phyloP scores from a whole-genome alignment of 192 early-diverging fungal species.

The Backusella parvicylindrica region DNA sequence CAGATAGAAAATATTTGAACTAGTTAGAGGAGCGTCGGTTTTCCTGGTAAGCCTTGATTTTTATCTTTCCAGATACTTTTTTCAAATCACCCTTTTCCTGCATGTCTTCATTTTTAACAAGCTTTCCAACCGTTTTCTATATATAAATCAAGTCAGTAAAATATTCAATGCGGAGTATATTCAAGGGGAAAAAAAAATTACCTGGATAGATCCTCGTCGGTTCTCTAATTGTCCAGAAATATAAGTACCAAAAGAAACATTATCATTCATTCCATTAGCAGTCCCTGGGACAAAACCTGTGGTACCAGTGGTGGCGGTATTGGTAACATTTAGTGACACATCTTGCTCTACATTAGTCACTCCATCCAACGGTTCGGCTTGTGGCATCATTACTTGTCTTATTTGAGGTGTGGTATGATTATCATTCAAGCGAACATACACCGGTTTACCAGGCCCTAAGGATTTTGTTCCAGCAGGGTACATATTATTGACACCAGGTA shows the following conservation, averaged over 20 bases:
- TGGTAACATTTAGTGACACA: neutral
- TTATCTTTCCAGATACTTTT: constrained; percentile 3
- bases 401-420: neutral
- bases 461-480: neutral
- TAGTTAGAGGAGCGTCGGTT: neutral
- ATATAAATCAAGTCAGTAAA: neutral
- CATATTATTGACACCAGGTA: neutral
- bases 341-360: neutral
- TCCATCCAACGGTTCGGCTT: neutral
- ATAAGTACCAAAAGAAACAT: neutral
- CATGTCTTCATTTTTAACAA: neutral
- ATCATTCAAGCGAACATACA: neutral
- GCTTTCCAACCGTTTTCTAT: neutral
- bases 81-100: neutral
- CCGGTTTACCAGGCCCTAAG: neutral
- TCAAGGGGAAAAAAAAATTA: neutral
- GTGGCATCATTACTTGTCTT: neutral
- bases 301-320: neutral
- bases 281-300: neutral
- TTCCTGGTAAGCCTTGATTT: neutral
- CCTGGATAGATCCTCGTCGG: neutral
- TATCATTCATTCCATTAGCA: neutral
- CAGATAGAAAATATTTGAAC: neutral
- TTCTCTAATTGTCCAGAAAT: neutral
- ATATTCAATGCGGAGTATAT: no score